These are phyloP conservation scores for Annona squamosa DNA, from an alignment of 164 flowering plant species.

Conservation along the genomic window DNA sequence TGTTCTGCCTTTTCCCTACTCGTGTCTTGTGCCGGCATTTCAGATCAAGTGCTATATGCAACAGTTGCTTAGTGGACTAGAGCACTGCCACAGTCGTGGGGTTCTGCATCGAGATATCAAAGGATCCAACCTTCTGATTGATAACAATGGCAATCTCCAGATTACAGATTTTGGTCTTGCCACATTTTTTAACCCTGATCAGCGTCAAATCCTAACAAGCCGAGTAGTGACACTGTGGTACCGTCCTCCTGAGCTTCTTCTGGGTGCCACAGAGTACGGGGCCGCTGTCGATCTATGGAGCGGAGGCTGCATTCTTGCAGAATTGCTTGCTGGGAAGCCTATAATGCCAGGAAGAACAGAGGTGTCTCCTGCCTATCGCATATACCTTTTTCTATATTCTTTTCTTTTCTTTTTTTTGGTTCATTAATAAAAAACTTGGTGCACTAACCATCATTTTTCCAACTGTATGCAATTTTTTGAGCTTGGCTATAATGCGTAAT, in stretches of 20 bases:
- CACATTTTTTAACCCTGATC: constrained; percentile 37
- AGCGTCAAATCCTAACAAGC: constrained; percentile 48
- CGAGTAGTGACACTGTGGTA: constrained; percentile 91
- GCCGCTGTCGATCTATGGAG: constrained; percentile 81
- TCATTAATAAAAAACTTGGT: not conserved
- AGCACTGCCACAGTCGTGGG: constrained; percentile 68
- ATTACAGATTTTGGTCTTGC: constrained; percentile 87
- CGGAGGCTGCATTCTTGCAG: constrained; percentile 79
- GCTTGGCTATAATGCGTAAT: not conserved
- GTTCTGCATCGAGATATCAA: constrained; percentile 64
- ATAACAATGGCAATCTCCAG: constrained; percentile 59
- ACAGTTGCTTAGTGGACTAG: constrained; percentile 58
- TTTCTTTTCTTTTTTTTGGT: not conserved
- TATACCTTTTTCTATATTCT: not conserved
- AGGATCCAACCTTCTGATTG: constrained; percentile 41
- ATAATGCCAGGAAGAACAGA: constrained; percentile 85
- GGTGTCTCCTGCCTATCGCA: constrained; percentile 27
- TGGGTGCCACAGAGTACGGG: constrained; percentile 67
- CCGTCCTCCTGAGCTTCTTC: constrained; percentile 76
- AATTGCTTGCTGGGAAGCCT: constrained; percentile 63
- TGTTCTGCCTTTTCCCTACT: not conserved
- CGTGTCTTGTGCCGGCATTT: not conserved
- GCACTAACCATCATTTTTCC: not conserved
- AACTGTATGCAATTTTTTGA: not conserved
- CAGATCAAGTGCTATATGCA: constrained; percentile 77